Evolutionary conservation across 2,329 filamentous ascomycete species (phyloP), one percentile per base, ranked within the genome.

Genomic region (Epichloe sp.): DNA sequence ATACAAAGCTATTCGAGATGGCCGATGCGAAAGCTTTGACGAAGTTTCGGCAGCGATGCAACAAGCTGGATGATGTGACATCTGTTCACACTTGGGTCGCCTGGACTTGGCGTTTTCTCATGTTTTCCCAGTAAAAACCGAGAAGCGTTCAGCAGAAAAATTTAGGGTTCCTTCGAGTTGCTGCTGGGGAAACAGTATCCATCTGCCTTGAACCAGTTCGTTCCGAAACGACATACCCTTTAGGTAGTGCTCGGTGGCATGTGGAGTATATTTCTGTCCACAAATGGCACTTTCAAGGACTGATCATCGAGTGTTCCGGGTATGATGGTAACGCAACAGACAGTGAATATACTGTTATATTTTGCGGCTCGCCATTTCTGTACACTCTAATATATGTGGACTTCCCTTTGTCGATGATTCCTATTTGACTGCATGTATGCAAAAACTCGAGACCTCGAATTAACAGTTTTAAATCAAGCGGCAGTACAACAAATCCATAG

Each of bases 91-190:
- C 72, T 77, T 31, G 79, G 77, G 77, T 83, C 77, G 78, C 76
- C 74, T 76, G 72, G 73, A 74, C 71, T 79, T 80, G 80, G 76
- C 79, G 77, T 79, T 80, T 77, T 84, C 79, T 78, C 76, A 83
- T 80, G 85, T 87, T 87, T 87, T 86, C 84, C 76, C 82, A 87
- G 88, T 83, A 79, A 85, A 31, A 31, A 31, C 3, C 80, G 82
- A 77, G 71, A 72, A 75, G 78, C 78, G 80, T 83, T 86, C 83
- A 86, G 87, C 82, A 78, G 19, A 73, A 69, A 79, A 79, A 80
- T 79, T 79, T 79, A 31, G 26, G 8, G 26, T 4, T 31, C 26
- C 26, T 10, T 31, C 8, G 26, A 10, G 26, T 31, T 4, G 26
- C 26, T 31, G 8, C 26, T 31, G 26, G 4, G 8, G 26, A 4